Conservation (phyloP, 495 filamentous ascomycete genomes). For the Penicillium waksmanii region DNA sequence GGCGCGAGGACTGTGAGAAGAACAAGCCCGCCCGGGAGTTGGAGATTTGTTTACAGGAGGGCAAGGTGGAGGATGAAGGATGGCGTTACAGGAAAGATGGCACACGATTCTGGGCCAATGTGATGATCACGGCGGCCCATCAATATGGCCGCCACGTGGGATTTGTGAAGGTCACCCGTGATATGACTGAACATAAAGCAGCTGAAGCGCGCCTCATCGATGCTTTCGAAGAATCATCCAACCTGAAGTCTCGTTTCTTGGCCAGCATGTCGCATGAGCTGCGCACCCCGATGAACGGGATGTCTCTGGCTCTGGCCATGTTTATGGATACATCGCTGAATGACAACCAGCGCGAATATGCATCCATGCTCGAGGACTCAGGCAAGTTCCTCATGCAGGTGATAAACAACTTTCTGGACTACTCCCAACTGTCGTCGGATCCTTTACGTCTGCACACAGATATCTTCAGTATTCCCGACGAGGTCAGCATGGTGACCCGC, state of each 20-base stretch:
- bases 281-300: conserved; percentile 75
- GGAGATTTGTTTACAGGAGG: conserved; percentile 59
- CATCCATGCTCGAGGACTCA: conserved; percentile 78
- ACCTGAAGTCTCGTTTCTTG: conserved; percentile 67
- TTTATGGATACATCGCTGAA: conserved; percentile 68
- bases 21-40: conserved; percentile 54
- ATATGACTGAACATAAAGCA: conserved; percentile 63
- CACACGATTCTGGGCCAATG: conserved; percentile 67
- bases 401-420: conserved; percentile 88
- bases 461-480: no score
- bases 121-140: conserved; percentile 64
- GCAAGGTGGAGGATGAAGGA: conserved; percentile 65
- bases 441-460: conserved; percentile 58
- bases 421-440: conserved; percentile 87
- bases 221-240: conserved; percentile 66
- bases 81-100: conserved; percentile 69
- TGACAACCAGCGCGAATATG: conserved; percentile 71
- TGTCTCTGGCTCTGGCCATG: conserved; percentile 73
- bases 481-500: no score
- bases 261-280: conserved; percentile 91
- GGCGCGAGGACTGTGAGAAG: conserved; percentile 52
- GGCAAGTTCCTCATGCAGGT: conserved; percentile 80
- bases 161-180: conserved; percentile 67
- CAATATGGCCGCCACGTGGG: conserved; percentile 60
- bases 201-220: conserved; percentile 60